Evolutionary conservation across 129 eudicot genomes (phyloP).

Genomic region (Tagetes erecta): DNA sequence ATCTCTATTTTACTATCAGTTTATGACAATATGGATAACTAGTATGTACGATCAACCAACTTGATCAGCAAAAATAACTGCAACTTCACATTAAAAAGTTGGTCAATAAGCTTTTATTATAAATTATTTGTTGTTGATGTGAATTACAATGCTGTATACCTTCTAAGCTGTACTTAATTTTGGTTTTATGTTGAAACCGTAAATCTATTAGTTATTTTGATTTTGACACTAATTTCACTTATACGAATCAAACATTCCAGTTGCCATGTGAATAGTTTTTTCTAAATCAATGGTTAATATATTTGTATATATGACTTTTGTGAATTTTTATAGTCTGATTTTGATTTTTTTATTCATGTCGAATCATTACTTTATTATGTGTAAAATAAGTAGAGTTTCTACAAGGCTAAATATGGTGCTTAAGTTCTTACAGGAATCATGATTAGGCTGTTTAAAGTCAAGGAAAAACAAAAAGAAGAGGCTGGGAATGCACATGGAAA

Average conservation of each 20-base stretch:
- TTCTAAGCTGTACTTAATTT: background rate
- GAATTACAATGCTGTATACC: background rate
- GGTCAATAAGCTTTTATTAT: background rate
- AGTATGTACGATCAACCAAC: background rate
- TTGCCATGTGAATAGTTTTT: conserved; percentile 2
- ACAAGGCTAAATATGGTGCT: conserved; percentile 5
- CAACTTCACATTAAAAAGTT: background rate
- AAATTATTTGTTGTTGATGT: background rate
- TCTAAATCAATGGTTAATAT: background rate
- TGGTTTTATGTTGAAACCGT: background rate
- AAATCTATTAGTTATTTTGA: background rate
- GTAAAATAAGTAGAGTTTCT: conserved; percentile 3
- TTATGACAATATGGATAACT: background rate
- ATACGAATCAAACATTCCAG: background rate
- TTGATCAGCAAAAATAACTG: background rate
- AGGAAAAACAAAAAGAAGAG: conserved; percentile 46
- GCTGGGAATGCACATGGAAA: conserved; percentile 40
- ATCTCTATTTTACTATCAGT: background rate
- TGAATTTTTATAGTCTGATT: background rate
- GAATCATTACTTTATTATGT: background rate
- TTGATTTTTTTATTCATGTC: background rate
- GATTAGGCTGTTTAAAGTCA: conserved; percentile 50
- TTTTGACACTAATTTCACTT: background rate
- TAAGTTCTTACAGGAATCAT: conserved; percentile 35
- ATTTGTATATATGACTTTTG: background rate